Conservation (phyloP, 2,329 filamentous ascomycete species). For the Xenoacremonium recifei region DNA sequence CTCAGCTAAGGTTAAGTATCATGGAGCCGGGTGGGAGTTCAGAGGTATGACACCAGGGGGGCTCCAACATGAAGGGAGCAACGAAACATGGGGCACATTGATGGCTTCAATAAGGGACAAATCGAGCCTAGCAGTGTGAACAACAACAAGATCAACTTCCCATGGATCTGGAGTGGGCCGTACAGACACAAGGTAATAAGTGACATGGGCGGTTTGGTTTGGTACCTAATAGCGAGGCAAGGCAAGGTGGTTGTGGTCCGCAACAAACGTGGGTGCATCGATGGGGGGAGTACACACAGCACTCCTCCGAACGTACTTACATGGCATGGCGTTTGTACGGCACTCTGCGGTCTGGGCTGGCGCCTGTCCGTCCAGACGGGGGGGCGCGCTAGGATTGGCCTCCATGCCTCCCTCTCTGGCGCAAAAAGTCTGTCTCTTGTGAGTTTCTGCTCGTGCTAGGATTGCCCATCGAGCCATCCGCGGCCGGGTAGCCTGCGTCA, state of each 20-base stretch:
- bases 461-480: constrained; percentile 24
- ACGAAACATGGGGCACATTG: constrained; percentile 32
- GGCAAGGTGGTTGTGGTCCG: constrained; percentile 3
- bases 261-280: constrained; percentile 8
- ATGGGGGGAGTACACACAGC: constrained; percentile 12
- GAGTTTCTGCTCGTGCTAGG: constrained; percentile 22
- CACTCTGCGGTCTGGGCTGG: too few relatives aligned
- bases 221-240: constrained; percentile 31
- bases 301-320: too few relatives aligned
- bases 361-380: too few relatives aligned
- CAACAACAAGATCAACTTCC: constrained; percentile 36
- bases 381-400: constrained; percentile 20
- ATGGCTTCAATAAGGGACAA: constrained; percentile 36
- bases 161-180: constrained; percentile 39
- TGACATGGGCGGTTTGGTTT: constrained; percentile 27
- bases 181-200: constrained; percentile 27
- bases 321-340: too few relatives aligned
- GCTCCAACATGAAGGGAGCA: constrained; percentile 31
- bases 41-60: constrained; percentile 20
- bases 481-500: constrained; percentile 30
- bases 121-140: constrained; percentile 33
- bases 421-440: too few relatives aligned
- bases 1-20: constrained; percentile 31
- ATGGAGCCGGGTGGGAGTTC: constrained; percentile 16
- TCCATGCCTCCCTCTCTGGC: constrained; percentile 20